These are phyloP conservation scores for Fagus crenata DNA, from an alignment of 306 rosid genomes.

Conservation along the genomic window DNA sequence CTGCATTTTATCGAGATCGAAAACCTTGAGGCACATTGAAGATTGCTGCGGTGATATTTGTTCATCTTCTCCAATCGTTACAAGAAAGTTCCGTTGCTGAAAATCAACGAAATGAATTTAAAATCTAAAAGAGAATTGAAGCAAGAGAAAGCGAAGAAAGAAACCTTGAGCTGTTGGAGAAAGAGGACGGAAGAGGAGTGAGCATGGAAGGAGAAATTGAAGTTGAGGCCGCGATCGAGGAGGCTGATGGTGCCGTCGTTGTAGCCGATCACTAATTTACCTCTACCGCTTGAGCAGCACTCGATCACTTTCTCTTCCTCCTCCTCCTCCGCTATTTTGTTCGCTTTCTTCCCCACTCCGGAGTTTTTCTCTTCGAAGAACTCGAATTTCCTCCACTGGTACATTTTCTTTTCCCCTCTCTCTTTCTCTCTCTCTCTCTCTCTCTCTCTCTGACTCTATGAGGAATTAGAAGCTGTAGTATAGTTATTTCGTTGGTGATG, in stretches of 20 bases:
- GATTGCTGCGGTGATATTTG: conserved; percentile 76
- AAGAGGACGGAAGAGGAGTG: conserved; percentile 77
- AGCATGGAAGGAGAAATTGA: conserved; percentile 76
- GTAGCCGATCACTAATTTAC: conserved; percentile 84
- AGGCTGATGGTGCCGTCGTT: conserved; percentile 72
- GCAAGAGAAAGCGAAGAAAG: background rate
- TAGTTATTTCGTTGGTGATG: too few species aligned
- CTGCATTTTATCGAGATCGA: conserved; percentile 89
- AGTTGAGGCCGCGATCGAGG: conserved; percentile 88
- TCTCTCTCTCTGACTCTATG: too few species aligned
- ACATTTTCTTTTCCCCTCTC: conserved; percentile 39
- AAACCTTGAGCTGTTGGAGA: conserved; percentile 96
- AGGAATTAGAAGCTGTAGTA: too few species aligned
- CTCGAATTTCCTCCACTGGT: conserved; percentile 98
- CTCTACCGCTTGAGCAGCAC: conserved; percentile 95
- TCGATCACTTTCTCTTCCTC: conserved; percentile 44
- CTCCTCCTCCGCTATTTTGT: conserved; percentile 66
- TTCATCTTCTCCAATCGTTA: conserved; percentile 83
- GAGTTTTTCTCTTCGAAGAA: conserved; percentile 86
- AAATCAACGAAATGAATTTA: too few species aligned
- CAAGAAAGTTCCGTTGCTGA: conserved; percentile 88
- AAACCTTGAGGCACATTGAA: conserved; percentile 83
- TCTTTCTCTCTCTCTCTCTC: too few species aligned
- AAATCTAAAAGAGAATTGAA: background rate
- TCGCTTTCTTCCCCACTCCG: conserved; percentile 36